Evolutionary conservation across 1,139 yeast species (phyloP).

Genomic region (Yamadazyma atmosphaerica): DNA sequence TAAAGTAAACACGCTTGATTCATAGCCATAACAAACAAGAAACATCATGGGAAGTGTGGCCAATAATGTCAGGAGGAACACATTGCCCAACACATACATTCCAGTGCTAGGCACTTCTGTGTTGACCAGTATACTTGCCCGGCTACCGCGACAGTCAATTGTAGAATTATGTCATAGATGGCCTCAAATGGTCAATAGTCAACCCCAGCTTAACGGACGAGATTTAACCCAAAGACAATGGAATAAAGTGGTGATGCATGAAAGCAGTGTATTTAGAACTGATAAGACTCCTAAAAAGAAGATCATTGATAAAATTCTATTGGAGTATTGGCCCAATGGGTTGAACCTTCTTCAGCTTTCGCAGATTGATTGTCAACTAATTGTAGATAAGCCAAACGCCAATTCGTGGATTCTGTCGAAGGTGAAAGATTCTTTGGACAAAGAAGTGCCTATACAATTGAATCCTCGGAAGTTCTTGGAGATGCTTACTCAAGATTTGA

Average conservation of each 20-base stretch:
- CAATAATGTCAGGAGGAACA: slow-evolving; percentile 18
- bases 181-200: slow-evolving; percentile 39
- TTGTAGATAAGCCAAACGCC: slow-evolving; percentile 56
- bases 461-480: slow-evolving; percentile 49
- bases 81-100: slow-evolving; percentile 41
- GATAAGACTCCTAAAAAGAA: slow-evolving; percentile 37
- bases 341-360: slow-evolving; percentile 69
- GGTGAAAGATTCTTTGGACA: slow-evolving; percentile 40
- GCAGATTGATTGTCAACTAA: slow-evolving; percentile 65
- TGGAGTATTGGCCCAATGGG: slow-evolving; percentile 63
- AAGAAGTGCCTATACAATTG: slow-evolving; percentile 36
- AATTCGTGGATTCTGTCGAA: slow-evolving; percentile 62
- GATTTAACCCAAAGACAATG: slow-evolving; percentile 24
- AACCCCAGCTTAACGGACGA: slow-evolving; percentile 26
- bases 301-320: slow-evolving; percentile 50
- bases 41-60: neutral
- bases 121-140: slow-evolving; percentile 22
- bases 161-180: slow-evolving; percentile 35
- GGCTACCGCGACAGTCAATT: slow-evolving; percentile 37
- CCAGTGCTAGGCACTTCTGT: slow-evolving; percentile 32
- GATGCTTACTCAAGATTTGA: slow-evolving; percentile 47
- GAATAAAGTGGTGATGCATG: slow-evolving; percentile 24
- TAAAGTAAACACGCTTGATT: neutral
- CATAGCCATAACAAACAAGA: neutral
- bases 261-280: slow-evolving; percentile 14